Percentiles rank a stretch among this genome's conserved stretches.
phyloP scores from a whole-genome alignment of 768 basidiomycete genomes.

The Aureoboletus auriporus region DNA sequence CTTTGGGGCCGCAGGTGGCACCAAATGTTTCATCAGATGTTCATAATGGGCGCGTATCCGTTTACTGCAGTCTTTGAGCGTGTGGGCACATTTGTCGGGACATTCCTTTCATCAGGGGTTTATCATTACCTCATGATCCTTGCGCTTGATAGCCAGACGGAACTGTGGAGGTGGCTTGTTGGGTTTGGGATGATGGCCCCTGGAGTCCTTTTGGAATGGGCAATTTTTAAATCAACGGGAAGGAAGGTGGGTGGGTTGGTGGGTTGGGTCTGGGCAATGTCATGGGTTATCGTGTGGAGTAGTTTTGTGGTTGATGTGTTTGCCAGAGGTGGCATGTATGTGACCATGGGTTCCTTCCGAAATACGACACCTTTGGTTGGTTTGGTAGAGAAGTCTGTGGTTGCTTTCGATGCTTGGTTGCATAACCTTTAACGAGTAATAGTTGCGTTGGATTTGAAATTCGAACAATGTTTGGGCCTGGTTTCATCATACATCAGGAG shows the following conservation, averaged over 20 bases:
- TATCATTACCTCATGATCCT: background rate
- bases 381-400: background rate
- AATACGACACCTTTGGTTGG: background rate
- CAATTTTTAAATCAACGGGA: background rate
- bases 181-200: background rate
- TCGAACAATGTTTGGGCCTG: too few relatives aligned
- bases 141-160: background rate
- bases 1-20: background rate
- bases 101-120: background rate
- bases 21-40: background rate
- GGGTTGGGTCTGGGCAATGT: background rate
- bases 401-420: background rate
- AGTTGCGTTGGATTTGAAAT: too few relatives aligned
- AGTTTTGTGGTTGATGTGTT: background rate
- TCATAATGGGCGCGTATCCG: background rate
- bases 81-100: background rate
- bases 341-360: background rate
- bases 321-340: background rate
- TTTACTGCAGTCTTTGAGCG: background rate
- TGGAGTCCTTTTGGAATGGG: background rate
- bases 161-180: background rate
- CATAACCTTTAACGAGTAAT: background rate
- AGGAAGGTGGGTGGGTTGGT: background rate
- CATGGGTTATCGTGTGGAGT: background rate
- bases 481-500: too few relatives aligned